Conservation (phyloP, 257 asterid species). For the Solanum chilense region DNA sequence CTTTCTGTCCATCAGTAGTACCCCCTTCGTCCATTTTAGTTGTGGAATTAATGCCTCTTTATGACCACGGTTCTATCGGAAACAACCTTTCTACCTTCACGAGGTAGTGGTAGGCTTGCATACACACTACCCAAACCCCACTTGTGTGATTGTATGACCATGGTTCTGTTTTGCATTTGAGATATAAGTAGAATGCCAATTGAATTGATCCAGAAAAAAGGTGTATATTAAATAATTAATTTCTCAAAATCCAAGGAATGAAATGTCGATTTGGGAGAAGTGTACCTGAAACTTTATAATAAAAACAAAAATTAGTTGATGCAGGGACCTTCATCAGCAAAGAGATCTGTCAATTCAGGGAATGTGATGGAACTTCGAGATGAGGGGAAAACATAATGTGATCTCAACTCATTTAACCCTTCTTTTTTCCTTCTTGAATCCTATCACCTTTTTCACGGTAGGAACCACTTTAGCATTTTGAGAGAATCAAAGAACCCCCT, state of each 20-base stretch:
- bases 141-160: neutral
- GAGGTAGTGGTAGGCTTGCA: neutral
- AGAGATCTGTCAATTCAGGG: neutral
- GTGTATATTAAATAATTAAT: neutral
- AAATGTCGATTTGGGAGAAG: neutral
- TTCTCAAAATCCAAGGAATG: neutral
- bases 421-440: neutral
- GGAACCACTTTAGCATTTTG: neutral
- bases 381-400: neutral
- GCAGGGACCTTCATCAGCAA: neutral
- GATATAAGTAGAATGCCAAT: neutral
- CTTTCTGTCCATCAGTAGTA: neutral
- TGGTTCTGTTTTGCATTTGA: neutral
- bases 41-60: neutral
- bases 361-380: neutral
- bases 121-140: neutral
- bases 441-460: neutral
- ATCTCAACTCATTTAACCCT: neutral
- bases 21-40: neutral
- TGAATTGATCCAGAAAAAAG: neutral
- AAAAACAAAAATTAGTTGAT: neutral
- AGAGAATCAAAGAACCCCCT: neutral
- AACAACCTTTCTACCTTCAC: neutral
- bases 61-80: neutral
- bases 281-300: neutral